phyloP scores from a whole-genome alignment of 1,139 yeast species.

The Saccharomyces hybrid region DNA sequence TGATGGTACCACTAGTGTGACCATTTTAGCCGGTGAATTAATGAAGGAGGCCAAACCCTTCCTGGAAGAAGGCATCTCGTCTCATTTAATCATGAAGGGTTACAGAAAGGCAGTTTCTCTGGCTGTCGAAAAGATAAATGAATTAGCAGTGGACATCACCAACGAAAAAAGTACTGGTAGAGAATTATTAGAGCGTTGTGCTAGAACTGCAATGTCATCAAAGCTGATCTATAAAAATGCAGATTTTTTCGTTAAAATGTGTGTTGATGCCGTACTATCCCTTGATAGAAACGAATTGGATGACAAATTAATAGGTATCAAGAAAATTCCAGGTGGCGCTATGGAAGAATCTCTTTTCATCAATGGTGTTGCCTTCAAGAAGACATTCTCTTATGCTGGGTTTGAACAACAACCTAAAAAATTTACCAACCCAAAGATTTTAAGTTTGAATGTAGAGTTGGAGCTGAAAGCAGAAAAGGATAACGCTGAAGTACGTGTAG shows the following conservation, averaged over 20 bases:
- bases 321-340: conserved; percentile 93
- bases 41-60: conserved; percentile 83
- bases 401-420: conserved; percentile 96
- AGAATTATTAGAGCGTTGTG: conserved; percentile 81
- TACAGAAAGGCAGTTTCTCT: conserved; percentile 73
- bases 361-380: conserved; percentile 94
- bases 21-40: conserved; percentile 89
- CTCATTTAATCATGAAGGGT: conserved; percentile 83
- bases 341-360: conserved; percentile 88
- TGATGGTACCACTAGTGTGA: conserved; percentile 98
- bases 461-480: conserved; percentile 98
- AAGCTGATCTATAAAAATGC: conserved; percentile 84
- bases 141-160: conserved; percentile 66
- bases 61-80: conserved; percentile 92
- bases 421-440: conserved; percentile 71
- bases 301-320: conserved; percentile 87
- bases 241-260: conserved; percentile 88
- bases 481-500: conserved; percentile 97
- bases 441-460: conserved; percentile 82
- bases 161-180: conserved; percentile 39
- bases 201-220: conserved; percentile 95
- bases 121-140: conserved; percentile 66
- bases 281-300: conserved; percentile 80
- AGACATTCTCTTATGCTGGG: conserved; percentile 95
- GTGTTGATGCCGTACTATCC: conserved; percentile 86